A percentile compares a stretch with the other conserved stretches of the same genome.
Conservation (phyloP, 257 asterid species). For the Salvia miltiorrhiza region DNA sequence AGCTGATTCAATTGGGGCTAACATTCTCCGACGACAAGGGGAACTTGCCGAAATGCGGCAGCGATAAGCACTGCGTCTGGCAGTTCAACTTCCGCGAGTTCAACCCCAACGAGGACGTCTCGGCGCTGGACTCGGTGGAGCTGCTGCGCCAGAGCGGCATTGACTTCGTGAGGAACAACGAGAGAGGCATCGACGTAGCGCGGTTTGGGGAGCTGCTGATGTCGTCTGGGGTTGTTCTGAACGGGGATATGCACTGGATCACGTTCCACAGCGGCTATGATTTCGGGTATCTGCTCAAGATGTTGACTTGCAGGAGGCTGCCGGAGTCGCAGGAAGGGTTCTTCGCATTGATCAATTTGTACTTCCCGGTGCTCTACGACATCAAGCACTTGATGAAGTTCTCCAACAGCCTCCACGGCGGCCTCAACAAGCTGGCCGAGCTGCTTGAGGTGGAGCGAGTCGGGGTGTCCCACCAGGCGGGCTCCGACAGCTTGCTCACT, state of each 20-base stretch:
- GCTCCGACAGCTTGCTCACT: constrained; percentile 78
- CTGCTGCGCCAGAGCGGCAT: constrained; percentile 64
- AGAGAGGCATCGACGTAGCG: constrained; percentile 49
- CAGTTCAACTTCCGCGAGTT: constrained; percentile 77
- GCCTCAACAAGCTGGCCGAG: constrained; percentile 71
- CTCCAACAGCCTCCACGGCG: constrained; percentile 71
- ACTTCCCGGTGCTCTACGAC: constrained; percentile 59
- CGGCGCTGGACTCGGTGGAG: constrained; percentile 55
- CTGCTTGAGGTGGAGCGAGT: constrained; percentile 66
- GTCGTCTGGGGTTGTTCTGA: constrained; percentile 77
- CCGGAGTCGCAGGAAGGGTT: constrained; percentile 58
- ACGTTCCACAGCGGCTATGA: constrained; percentile 78
- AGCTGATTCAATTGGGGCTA: constrained; percentile 67
- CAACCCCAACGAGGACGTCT: constrained; percentile 58
- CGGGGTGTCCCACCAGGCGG: constrained; percentile 78
- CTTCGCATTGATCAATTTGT: constrained; percentile 48
- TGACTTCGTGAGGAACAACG: constrained; percentile 43
- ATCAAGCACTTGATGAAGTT: constrained; percentile 78
- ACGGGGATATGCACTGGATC: constrained; percentile 55
- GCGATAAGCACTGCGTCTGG: constrained; percentile 63
- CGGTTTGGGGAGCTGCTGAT: constrained; percentile 68
- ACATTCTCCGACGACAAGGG: constrained; percentile 69
- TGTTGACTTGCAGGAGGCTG: constrained; percentile 60
- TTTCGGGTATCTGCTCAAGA: constrained; percentile 68
- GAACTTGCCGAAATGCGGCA: constrained; percentile 60